Conservation (phyloP, 805 yeast genomes). For the Myxozyma nipponensis region DNA sequence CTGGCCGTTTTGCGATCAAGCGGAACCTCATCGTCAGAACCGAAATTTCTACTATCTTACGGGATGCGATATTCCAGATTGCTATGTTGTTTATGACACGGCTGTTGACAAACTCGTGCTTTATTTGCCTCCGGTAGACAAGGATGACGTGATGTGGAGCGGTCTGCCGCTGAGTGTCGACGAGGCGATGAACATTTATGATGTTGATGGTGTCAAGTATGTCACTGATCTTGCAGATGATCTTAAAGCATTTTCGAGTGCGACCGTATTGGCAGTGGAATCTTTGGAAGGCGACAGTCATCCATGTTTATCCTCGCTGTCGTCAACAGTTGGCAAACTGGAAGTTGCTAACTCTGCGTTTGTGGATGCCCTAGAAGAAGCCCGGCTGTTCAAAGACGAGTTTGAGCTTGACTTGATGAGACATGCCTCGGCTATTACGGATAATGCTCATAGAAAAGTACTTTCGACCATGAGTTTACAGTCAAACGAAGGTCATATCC, state of each 20-base stretch:
- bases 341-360: constrained; percentile 28
- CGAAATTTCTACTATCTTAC: constrained; percentile 83
- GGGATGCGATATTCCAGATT: constrained; percentile 79
- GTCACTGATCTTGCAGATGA: constrained; percentile 30
- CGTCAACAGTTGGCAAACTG: background rate
- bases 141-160: constrained; percentile 94
- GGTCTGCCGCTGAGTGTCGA: constrained; percentile 73
- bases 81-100: constrained; percentile 59
- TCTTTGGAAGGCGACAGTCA: constrained; percentile 23
- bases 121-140: constrained; percentile 77
- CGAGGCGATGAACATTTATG: constrained; percentile 62
- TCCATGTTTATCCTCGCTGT: background rate
- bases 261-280: constrained; percentile 31
- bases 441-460: constrained; percentile 82
- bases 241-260: background rate
- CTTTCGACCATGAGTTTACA: constrained; percentile 92
- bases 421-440: constrained; percentile 80
- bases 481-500: constrained; percentile 80
- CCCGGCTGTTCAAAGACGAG: constrained; percentile 78
- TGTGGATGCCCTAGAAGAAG: constrained; percentile 73
- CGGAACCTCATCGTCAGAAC: constrained; percentile 77
- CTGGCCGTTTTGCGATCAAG: constrained; percentile 55
- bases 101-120: constrained; percentile 55
- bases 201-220: constrained; percentile 78
- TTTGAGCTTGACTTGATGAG: constrained; percentile 73